Percentiles rank a stretch among this genome's conserved stretches.
phyloP scores from a whole-genome alignment of 192 early-diverging fungal genomes.

The Coemansia asiatica region DNA sequence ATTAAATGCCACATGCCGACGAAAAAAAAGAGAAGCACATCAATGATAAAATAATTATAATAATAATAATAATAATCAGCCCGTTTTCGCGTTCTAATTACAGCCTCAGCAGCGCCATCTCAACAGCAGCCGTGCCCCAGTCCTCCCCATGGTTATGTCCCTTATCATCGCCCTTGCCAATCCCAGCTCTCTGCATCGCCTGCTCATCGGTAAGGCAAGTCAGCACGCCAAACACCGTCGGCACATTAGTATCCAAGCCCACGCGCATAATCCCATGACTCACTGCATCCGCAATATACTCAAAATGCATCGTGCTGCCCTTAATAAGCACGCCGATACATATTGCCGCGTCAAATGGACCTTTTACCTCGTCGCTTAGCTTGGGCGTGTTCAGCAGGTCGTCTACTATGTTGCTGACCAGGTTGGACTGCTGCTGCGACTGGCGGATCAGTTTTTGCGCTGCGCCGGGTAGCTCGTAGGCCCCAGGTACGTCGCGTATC shows the following conservation, averaged over 20 bases:
- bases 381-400: conserved; percentile 47
- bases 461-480: conserved; percentile 94
- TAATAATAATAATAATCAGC: background rate
- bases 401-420: conserved; percentile 57
- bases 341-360: conserved; percentile 85
- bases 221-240: conserved; percentile 94
- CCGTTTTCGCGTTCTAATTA: no score
- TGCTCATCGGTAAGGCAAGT: conserved; percentile 95
- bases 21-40: background rate
- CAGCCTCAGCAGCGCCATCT: conserved; percentile 79
- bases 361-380: conserved; percentile 17
- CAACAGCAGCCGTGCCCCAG: conserved; percentile 95
- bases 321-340: conserved; percentile 98
- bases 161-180: conserved; percentile 54
- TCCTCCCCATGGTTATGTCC: conserved; percentile 96
- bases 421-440: conserved; percentile 62
- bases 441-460: conserved; percentile 72
- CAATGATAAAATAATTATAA: no score
- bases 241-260: conserved; percentile 80
- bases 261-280: conserved; percentile 96
- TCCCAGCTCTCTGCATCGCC: conserved; percentile 80
- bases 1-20: background rate
- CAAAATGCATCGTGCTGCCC: conserved; percentile 98
- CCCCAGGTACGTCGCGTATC: conserved; percentile 80
- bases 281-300: conserved; percentile 97